Base-by-base conservation (phyloP, 2,329 filamentous ascomycete genomes). In the Ciborinia camelliae region DNA sequence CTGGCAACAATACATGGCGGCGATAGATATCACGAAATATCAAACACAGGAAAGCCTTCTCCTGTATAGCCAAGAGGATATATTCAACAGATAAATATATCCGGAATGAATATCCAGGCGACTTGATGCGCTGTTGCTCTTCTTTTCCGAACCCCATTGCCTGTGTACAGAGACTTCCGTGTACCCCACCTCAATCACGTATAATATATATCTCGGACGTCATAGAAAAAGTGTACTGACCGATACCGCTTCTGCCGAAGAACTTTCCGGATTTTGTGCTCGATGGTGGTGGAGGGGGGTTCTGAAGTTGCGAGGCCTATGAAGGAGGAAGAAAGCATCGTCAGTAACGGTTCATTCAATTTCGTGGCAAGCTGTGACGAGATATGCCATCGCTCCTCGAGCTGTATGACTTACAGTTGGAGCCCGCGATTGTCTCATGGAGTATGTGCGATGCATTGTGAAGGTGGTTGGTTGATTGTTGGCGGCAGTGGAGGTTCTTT, bases 401-500 rank as follows among this genome's bases (percentile, higher is more conserved):
- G 45, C 51, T 61, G 63, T 63, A 66, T 53, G 43, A 84, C 75
- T 96, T 75, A 95, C 95, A 71, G 95, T 99, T 57, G 95, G 95
- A 79, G 92, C 92, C 84, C 95, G 89, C 79, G 91, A 90, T 81
- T 96, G 90, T 89, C 95, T 93, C 95, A 97, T 96, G 74, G 92
- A 97, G 79, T 98, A 99, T 71, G 95, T 97, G 79, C 94, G 92
- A 86, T 99, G 95, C 94, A 99, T 99, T 65, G 30, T 57, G 61
- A 68, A 80, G 66, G 50, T 48, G 58, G 62, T 30, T 50, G 52
- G 12, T 14, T 18, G 47, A 4, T 18, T 50, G 23, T 14, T 14
- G 10, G n/a, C n/a, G n/a, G n/a, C n/a, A 5, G 39, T 20, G 39
- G 20, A 10, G 51, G 15, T 45, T 18, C 23, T 47, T 62, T 47